These are phyloP conservation scores for Saccharomyces hybrid DNA, from an alignment of 1,139 yeast species.

Conservation along the genomic window DNA sequence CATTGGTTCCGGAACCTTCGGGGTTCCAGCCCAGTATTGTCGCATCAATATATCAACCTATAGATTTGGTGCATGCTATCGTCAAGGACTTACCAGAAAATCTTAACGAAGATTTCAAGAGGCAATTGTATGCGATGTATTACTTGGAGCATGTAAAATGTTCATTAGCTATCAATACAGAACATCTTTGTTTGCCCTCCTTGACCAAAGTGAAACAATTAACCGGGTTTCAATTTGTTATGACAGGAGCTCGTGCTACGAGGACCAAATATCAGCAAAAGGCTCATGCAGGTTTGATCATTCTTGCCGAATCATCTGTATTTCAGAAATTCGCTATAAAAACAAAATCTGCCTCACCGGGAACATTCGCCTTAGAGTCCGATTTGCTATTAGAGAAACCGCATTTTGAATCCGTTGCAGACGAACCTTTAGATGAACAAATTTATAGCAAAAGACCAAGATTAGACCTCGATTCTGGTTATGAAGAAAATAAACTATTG, in stretches of 20 bases:
- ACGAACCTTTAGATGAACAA: constrained; percentile 37
- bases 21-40: constrained; percentile 34
- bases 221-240: constrained; percentile 54
- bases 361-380: constrained; percentile 57
- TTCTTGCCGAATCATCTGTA: constrained; percentile 51
- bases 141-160: constrained; percentile 62
- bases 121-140: constrained; percentile 41
- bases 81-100: constrained; percentile 25
- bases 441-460: constrained; percentile 33
- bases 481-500: constrained; percentile 37
- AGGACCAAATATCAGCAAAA: constrained; percentile 75
- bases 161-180: constrained; percentile 54
- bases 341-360: constrained; percentile 36
- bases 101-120: constrained; percentile 24
- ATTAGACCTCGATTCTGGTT: constrained; percentile 29
- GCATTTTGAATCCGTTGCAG: constrained; percentile 52
- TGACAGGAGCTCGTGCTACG: constrained; percentile 85
- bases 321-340: constrained; percentile 22
- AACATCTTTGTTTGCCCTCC: constrained; percentile 46
- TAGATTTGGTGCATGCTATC: constrained; percentile 24
- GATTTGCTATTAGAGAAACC: constrained; percentile 78
- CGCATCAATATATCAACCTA: constrained; percentile 28
- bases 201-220: constrained; percentile 47
- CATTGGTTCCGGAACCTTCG: constrained; percentile 54
- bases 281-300: constrained; percentile 66